phyloP scores from a whole-genome alignment of 228 moss, liverwort and hornwort species.

The Sphagnum fallax region DNA sequence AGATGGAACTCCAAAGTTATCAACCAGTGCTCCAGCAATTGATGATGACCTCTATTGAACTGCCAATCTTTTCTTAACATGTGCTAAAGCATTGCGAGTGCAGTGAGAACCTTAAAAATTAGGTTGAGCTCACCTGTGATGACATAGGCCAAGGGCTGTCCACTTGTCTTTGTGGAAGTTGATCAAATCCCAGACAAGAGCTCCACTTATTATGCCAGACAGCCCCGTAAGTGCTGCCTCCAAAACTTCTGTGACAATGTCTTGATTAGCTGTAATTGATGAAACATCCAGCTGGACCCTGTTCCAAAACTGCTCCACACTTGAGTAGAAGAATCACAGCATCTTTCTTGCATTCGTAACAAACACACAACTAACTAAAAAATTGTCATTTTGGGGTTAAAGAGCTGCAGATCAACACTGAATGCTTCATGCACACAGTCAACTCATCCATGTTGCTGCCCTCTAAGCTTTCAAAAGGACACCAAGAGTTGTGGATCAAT shows the following conservation, averaged over 20 bases:
- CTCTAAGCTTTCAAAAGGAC: too few relatives aligned
- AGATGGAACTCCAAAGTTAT: not conserved
- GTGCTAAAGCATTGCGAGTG: too few relatives aligned
- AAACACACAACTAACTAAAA: too few relatives aligned
- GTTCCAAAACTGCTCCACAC: not conserved
- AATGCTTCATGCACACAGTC: too few relatives aligned
- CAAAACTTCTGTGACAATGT: constrained; percentile 28
- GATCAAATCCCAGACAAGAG: constrained; percentile 46
- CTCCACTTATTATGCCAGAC: constrained; percentile 61
- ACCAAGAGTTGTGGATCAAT: too few relatives aligned
- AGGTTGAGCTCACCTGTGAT: constrained; percentile 27
- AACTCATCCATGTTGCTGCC: too few relatives aligned
- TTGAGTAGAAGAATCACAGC: too few relatives aligned
- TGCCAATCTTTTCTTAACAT: not conserved
- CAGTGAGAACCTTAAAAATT: too few relatives aligned
- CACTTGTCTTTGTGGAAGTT: constrained; percentile 28
- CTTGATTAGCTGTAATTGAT: constrained; percentile 14
- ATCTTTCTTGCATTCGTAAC: too few relatives aligned
- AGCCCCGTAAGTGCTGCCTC: constrained; percentile 41
- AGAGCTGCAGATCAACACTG: too few relatives aligned
- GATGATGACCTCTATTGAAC: not conserved
- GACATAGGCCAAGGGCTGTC: constrained; percentile 48
- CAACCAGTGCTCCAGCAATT: not conserved
- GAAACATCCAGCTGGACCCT: constrained; percentile 20
- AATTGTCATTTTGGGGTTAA: too few relatives aligned